Base-by-base conservation (phyloP, 169 alveolate species). In the Haemoproteus tartakovskyi region DNA sequence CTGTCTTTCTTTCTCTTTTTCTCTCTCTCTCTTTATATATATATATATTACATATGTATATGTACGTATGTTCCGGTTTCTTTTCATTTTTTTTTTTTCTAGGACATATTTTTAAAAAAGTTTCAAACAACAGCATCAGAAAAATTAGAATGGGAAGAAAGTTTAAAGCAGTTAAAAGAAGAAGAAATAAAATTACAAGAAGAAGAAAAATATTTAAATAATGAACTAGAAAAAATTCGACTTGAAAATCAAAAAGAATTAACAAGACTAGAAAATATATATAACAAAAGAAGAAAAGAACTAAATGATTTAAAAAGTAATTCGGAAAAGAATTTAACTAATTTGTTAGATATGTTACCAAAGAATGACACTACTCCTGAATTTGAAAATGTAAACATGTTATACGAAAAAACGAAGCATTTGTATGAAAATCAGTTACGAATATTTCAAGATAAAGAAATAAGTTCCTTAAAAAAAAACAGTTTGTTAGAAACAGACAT, bases 111-210 rank as follows among this genome's bases (percentile, higher is more conserved):
- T 56, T 33, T 51, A 6, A 16, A 27, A 5, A 64, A 51, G 40
- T 64, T 64, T 29, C 81, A 64, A 64, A 64, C 81, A 27, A 64
- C 67, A 5, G 81, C 70, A 3, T 40, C 37, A 18, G 81, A 64
- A 43, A 52, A 64, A 21, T 9, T 27, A 8, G 43, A 51, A 27
- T n/a, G 81, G 1, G 22, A 18, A 9, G 11, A 52, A 36, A 21
- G 9, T 26, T 8, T 64, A 9, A 57, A 64, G 16, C 48, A 64
- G 3, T 37, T 64, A 64, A 50, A 64, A 43, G 64, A 64, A 11
- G 81, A 64, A 48, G 81, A 64, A 51, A 26, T 51, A 12, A 64
- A 51, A 5, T 51, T 54, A 9, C 67, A 52, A 64, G 54, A 50
- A n/a, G 64, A 64, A 50, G 81, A 64, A 37, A 64, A 64, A 6